Evolutionary conservation across 2,329 filamentous ascomycete species (phyloP).

Genomic region (Aspergillus phoenicis): DNA sequence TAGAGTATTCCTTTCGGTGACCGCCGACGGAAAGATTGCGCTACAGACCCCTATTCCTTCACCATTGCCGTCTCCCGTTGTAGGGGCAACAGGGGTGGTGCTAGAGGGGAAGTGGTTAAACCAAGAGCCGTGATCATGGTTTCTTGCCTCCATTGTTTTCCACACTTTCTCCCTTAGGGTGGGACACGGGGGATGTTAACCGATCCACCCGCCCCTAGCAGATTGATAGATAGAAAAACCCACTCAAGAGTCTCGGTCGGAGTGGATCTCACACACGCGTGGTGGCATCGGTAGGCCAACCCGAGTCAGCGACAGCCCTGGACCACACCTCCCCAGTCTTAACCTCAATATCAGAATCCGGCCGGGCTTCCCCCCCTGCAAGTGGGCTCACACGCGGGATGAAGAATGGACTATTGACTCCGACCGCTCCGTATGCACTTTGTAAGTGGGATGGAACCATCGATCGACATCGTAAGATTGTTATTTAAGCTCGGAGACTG

Average conservation of each 20-base stretch:
- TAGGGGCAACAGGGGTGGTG: neutral
- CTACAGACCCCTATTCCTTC: slow-evolving; percentile 12
- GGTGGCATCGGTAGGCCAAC: slow-evolving; percentile 5
- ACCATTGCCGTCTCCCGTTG: neutral
- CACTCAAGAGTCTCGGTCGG: slow-evolving; percentile 5
- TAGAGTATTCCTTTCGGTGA: slow-evolving; percentile 15
- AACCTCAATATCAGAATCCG: slow-evolving; percentile 2
- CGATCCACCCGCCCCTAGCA: slow-evolving; percentile 16
- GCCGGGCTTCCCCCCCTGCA: neutral
- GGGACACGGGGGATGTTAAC: slow-evolving; percentile 12
- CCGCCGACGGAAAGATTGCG: slow-evolving; percentile 8
- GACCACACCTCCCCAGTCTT: neutral
- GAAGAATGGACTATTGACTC: neutral
- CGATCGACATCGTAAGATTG: slow-evolving; percentile 3
- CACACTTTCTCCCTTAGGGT: slow-evolving; percentile 3
- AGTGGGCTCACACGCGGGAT: slow-evolving; percentile 6
- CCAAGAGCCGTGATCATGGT: neutral
- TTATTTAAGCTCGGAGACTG: slow-evolving; percentile 14
- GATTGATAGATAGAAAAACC: slow-evolving; percentile 18
- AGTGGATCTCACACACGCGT: slow-evolving; percentile 11
- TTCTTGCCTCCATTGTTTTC: neutral
- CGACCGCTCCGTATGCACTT: neutral
- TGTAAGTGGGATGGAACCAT: neutral
- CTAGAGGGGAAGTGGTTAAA: neutral
- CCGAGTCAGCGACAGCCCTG: slow-evolving; percentile 9